Conservation (phyloP, 441 rosid species). For the Metrosideros polymorpha region DNA sequence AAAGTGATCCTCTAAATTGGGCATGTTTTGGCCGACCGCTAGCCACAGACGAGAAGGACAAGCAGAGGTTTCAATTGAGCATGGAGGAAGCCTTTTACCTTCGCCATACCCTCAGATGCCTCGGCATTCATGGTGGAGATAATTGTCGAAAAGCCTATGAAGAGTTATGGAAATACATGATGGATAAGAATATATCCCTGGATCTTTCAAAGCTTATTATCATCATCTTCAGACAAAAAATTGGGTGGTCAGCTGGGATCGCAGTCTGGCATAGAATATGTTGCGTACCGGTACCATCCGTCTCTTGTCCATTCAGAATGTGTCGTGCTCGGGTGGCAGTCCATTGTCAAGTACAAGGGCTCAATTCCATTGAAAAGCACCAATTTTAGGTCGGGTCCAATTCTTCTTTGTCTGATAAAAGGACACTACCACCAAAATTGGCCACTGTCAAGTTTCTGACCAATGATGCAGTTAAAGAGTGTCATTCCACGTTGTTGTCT, state of each 20-base stretch:
- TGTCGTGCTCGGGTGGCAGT: slow-evolving; percentile 42
- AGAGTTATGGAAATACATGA: slow-evolving; percentile 37
- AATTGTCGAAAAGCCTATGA: slow-evolving; percentile 5
- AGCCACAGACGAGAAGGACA: slow-evolving; percentile 34
- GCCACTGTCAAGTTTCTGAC: too few species aligned
- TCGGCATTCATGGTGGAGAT: slow-evolving; percentile 24
- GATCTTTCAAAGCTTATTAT: slow-evolving; percentile 49
- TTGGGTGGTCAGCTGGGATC: slow-evolving; percentile 62
- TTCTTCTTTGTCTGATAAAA: too few species aligned
- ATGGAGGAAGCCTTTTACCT: slow-evolving; percentile 69
- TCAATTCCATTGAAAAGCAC: too few species aligned
- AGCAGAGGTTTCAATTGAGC: slow-evolving; percentile 47
- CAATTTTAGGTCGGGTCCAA: too few species aligned
- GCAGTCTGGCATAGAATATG: slow-evolving; percentile 63
- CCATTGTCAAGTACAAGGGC: too few species aligned
- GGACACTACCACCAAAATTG: too few species aligned
- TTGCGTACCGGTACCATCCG: slow-evolving; percentile 59
- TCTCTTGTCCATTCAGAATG: slow-evolving; percentile 68
- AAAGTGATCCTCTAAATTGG: slow-evolving; percentile 35
- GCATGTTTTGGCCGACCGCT: slow-evolving; percentile 48
- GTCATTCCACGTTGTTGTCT: too few species aligned
- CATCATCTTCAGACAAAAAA: slow-evolving; percentile 47
- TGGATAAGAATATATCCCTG: slow-evolving; percentile 29
- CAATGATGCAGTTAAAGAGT: too few species aligned
- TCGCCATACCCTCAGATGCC: slow-evolving; percentile 33